phyloP scores from a whole-genome alignment of 2,329 filamentous ascomycete species.

The Shiraia sp. region DNA sequence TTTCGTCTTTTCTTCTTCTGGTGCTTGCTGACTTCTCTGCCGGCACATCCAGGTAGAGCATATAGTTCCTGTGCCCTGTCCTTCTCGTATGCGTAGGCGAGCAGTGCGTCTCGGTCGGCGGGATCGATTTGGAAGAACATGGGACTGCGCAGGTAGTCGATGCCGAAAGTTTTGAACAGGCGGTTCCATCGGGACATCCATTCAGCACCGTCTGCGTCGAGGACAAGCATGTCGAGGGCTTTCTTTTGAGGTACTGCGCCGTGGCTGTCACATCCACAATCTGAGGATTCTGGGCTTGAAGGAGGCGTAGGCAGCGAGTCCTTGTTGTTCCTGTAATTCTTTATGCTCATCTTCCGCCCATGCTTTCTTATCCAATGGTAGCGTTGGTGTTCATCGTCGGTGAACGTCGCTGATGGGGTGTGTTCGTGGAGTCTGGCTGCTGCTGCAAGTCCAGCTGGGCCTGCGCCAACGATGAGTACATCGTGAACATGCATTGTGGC shows the following conservation, averaged over 20 bases:
- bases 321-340: constrained; percentile 53
- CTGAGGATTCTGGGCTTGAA: constrained; percentile 22
- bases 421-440: constrained; percentile 72
- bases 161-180: constrained; percentile 70
- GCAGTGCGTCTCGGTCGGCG: constrained; percentile 70
- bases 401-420: constrained; percentile 78
- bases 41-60: constrained; percentile 75
- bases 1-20: constrained; percentile 66
- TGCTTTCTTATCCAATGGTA: constrained; percentile 77
- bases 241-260: constrained; percentile 2
- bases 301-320: constrained; percentile 32
- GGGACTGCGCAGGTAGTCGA: constrained; percentile 73
- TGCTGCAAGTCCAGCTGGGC: constrained; percentile 74
- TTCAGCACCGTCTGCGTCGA: constrained; percentile 65
- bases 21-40: constrained; percentile 80
- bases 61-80: constrained; percentile 65
- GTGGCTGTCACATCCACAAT: constrained; percentile 18
- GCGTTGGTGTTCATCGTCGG: constrained; percentile 79
- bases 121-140: constrained; percentile 86
- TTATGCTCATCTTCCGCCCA: constrained; percentile 61
- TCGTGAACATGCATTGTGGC: constrained; percentile 55
- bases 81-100: constrained; percentile 68
- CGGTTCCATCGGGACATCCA: constrained; percentile 76
- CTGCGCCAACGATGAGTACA: constrained; percentile 73
- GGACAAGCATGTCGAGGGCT: constrained; percentile 53